Percentiles rank a stretch among this genome's conserved stretches.
Conservation (phyloP, 257 asterid genomes). For the Scutellaria minor region DNA sequence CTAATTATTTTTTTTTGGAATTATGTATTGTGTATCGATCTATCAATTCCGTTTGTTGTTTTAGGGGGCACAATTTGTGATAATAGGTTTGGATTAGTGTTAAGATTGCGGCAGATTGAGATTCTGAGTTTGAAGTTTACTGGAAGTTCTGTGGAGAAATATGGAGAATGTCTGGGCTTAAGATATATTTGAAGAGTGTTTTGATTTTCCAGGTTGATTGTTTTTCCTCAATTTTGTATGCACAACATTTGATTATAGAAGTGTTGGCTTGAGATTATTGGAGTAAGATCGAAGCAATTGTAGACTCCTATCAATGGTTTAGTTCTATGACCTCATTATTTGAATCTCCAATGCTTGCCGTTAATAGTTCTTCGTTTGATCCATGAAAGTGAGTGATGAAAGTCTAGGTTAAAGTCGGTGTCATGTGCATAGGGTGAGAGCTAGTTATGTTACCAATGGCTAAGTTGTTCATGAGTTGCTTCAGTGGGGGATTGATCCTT, state of each 20-base stretch:
- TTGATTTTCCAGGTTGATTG: background rate
- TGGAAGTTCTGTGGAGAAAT: background rate
- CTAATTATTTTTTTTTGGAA: background rate
- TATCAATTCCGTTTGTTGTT: background rate
- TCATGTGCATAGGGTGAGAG: background rate
- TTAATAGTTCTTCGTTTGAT: conserved; percentile 13
- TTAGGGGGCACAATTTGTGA: background rate
- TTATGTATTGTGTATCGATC: conserved; percentile 1
- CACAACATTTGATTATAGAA: background rate
- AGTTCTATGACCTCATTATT: background rate
- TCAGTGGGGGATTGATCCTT: background rate
- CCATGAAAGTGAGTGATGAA: conserved; percentile 1
- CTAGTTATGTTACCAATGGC: background rate
- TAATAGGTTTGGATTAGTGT: background rate
- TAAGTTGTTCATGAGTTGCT: background rate
- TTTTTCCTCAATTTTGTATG: background rate
- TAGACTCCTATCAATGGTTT: background rate
- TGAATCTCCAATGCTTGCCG: conserved; percentile 10
- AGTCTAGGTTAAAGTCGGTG: background rate
- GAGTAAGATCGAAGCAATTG: background rate
- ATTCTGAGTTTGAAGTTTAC: background rate
- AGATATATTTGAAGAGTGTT: background rate
- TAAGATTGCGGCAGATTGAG: background rate
- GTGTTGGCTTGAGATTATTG: conserved; percentile 5
- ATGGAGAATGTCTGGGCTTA: background rate